Evolutionary conservation across 805 yeast genomes (phyloP), one percentile per base, ranked within the genome.

Genomic region (Ogataea haglerorum): DNA sequence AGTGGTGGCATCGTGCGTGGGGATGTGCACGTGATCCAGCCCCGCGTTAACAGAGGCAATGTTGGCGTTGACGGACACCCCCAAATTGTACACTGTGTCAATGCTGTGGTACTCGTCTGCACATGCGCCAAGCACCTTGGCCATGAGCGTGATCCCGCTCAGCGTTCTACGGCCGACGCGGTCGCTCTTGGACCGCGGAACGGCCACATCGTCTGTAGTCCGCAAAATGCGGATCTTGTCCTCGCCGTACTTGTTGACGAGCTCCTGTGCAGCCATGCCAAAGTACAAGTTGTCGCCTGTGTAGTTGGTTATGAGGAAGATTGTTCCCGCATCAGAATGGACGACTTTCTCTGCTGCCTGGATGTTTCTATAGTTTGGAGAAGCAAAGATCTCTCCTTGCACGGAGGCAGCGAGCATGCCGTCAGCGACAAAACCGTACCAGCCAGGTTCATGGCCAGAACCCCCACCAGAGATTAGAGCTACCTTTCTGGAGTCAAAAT

Each of bases 401-500:
- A 67, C 70, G 16, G 65, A 61, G 4, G 70, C 70, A 10, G 65
- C 38, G 10, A 67, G 51, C 69, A 65, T 64, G 1, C 68, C 70
- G 22, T 56, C 45, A 12, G 68, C 64, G 12, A 67, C 70, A 34
- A 66, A 56, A 0, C 72, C 72, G 39, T 61, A 56, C 62, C 64
- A 64, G 1, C 70, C 70, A 6, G 72, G 72, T 42, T 67, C 72
- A 43, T 67, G 72, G 13, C 72, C 72, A 7, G 71, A 66, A 4
- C 73, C 73, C 15, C 72, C 72, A 10, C 72, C 72, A 41, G 63
- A 54, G 27, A 67, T 65, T 19, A 67, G 45, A 1, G 67, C 47
- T 10, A 66, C 68, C 22, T 54, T 56, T 1, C 38, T 26, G 2
- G 42, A 28, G 37, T 59, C 59, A 34, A 51, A 53, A 22, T 54